Base-by-base conservation (phyloP, 805 yeast species). In the Ogataea saltuana region DNA sequence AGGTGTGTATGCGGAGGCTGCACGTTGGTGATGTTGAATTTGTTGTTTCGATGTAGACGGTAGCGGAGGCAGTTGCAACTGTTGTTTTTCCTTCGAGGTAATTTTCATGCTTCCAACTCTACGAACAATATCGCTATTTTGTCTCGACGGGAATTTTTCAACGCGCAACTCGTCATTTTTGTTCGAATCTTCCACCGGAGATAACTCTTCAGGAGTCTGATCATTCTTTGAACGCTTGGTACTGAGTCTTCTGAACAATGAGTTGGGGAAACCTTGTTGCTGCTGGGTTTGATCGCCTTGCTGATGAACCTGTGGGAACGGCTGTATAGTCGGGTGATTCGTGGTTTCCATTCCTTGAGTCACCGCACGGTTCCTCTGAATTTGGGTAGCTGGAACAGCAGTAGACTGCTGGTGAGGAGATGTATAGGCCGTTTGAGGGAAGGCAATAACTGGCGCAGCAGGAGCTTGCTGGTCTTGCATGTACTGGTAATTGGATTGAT, bases 61-160 rank as follows among this genome's bases (percentile, higher is more conserved):
- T 31, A 58, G 44, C 11, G 68, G 64, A 10, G 67, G 63, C 33
- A 57, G 45, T n/a, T 53, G 58, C 25, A 54, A 27, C 39, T 63
- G 69, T 37, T 64, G 70, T 48, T 70, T 75, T 50, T 78, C 83
- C 54, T 72, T 76, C 11, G 79, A 74, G 1, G 83, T 78, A n/a
- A 78, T 73, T 55, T 75, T 78, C 75, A 78, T 70, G 56, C 81
- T 75, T 8, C 78, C 81, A 50, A 81, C 81, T 54, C 83, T 74
- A 54, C 81, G 81, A 35, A 78, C 75, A 33, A 60, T 45, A 42
- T 59, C 61, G 21, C 29, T 34, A 31, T 50, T 54, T 18, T 48
- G 38, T 35, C 42, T 46, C 8, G 41, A 31, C 12, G 41, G 41
- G 31, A 42, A 43, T 27, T 44, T 50, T 9, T 49, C 57, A 11